phyloP scores from a whole-genome alignment of 768 basidiomycete genomes.

The Hydnum rufescens region DNA sequence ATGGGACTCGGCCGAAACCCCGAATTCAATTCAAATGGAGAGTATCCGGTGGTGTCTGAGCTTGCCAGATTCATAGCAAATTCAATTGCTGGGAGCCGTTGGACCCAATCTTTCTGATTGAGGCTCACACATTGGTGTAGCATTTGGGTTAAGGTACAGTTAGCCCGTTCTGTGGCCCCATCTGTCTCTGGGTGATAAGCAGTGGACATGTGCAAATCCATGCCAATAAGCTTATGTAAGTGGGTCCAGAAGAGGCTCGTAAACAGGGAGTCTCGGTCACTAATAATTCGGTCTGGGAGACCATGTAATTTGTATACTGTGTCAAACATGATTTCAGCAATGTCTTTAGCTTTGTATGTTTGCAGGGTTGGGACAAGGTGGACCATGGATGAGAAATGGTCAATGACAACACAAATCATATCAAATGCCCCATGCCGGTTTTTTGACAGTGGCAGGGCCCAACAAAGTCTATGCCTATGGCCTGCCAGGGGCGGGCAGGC shows the following conservation, averaged over 20 bases:
- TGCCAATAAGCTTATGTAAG: background rate
- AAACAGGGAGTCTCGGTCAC: too few species aligned
- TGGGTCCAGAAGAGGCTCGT: background rate
- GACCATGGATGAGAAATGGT: too few species aligned
- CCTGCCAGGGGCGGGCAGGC: conserved; percentile 12
- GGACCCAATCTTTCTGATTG: too few species aligned
- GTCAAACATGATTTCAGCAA: background rate
- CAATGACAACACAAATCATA: too few species aligned
- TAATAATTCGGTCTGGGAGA: too few species aligned
- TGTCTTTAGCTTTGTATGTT: background rate
- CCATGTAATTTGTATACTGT: background rate
- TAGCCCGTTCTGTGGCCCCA: conserved; percentile 5
- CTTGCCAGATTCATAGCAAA: too few species aligned
- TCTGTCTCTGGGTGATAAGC: too few species aligned
- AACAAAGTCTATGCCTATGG: conserved; percentile 16
- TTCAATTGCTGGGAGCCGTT: too few species aligned
- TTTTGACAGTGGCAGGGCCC: conserved; percentile 12
- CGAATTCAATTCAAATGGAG: conserved; percentile 9
- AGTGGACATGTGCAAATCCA: too few species aligned
- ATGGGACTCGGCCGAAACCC: background rate
- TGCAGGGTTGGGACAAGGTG: too few species aligned
- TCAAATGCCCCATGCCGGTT: conserved; percentile 12
- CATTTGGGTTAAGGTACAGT: conserved; percentile 1
- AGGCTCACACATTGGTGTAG: conserved; percentile 1
- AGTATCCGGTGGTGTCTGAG: conserved; percentile 6